Evolutionary conservation across 108 stramenopile genomes (phyloP).

Genomic region (Cyclotella distinguenda): DNA sequence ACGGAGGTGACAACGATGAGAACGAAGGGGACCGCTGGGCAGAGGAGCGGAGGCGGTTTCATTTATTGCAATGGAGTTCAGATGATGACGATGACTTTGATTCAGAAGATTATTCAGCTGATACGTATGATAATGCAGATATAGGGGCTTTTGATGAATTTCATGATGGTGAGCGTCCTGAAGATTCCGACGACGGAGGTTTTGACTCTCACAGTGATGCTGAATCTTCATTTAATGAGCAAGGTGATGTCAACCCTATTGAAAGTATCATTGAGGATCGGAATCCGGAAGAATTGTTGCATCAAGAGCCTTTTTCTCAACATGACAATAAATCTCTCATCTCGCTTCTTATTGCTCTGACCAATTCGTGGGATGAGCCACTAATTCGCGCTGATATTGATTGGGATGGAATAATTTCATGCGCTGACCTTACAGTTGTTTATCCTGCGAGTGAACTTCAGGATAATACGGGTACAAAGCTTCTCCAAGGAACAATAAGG

Average conservation of each 20-base stretch:
- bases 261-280: background rate
- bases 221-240: background rate
- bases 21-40: constrained; percentile 56
- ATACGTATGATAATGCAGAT: constrained; percentile 9
- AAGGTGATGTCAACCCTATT: background rate
- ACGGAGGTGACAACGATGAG: constrained; percentile 55
- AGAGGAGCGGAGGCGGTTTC: constrained; percentile 43
- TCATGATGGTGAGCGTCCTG: constrained; percentile 1
- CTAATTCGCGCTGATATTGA: constrained; percentile 43
- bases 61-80: constrained; percentile 25
- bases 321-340: constrained; percentile 11
- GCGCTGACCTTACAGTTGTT: constrained; percentile 13
- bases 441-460: constrained; percentile 11
- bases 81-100: constrained; percentile 23
- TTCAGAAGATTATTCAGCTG: constrained; percentile 14
- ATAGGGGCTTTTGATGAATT: constrained; percentile 10
- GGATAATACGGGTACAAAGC: constrained; percentile 24
- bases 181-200: constrained; percentile 1
- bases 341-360: constrained; percentile 19
- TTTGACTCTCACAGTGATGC: constrained; percentile 1
- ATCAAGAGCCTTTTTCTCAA: constrained; percentile 12
- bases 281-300: constrained; percentile 10
- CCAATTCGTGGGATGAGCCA: constrained; percentile 39
- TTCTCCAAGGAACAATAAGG: constrained; percentile 35
- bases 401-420: constrained; percentile 34